phyloP scores from a whole-genome alignment of 2,329 filamentous ascomycete genomes.

The Sporothrix protearum region DNA sequence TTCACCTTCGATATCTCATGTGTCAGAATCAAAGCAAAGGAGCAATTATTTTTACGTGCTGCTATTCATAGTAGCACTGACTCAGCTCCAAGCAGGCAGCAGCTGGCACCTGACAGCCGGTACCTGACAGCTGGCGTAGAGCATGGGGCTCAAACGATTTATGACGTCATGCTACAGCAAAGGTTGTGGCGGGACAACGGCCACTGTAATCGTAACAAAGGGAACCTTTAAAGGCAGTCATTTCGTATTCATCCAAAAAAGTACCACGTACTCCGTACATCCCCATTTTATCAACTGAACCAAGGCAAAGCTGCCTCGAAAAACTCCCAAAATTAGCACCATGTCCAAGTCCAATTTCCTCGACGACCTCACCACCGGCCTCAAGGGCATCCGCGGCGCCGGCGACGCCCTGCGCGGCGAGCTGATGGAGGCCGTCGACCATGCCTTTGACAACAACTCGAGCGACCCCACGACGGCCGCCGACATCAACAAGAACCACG shows the following conservation, averaged over 20 bases:
- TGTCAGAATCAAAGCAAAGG: too few relatives aligned
- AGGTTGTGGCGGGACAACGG: neutral
- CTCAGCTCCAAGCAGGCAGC: too few relatives aligned
- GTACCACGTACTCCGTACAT: too few relatives aligned
- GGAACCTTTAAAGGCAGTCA: too few relatives aligned
- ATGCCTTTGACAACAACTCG: neutral
- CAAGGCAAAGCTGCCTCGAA: too few relatives aligned
- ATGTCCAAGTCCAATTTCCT: neutral
- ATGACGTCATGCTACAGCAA: neutral
- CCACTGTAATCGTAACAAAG: neutral
- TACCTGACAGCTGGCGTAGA: neutral
- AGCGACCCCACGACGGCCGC: neutral
- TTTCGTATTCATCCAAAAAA: neutral
- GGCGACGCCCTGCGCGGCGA: constrained; percentile 6
- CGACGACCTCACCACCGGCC: constrained; percentile 1
- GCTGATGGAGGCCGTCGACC: constrained; percentile 4
- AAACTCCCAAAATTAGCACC: too few relatives aligned
- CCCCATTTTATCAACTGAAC: too few relatives aligned
- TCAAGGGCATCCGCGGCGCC: constrained; percentile 8
- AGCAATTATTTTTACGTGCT: too few relatives aligned
- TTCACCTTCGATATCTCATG: too few relatives aligned
- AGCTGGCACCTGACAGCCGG: too few relatives aligned
- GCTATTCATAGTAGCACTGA: neutral
- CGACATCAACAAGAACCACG: neutral
- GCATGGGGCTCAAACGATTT: neutral